Base-by-base conservation (phyloP, 2,329 filamentous ascomycete genomes). In the Trichoderma endophyticum region DNA sequence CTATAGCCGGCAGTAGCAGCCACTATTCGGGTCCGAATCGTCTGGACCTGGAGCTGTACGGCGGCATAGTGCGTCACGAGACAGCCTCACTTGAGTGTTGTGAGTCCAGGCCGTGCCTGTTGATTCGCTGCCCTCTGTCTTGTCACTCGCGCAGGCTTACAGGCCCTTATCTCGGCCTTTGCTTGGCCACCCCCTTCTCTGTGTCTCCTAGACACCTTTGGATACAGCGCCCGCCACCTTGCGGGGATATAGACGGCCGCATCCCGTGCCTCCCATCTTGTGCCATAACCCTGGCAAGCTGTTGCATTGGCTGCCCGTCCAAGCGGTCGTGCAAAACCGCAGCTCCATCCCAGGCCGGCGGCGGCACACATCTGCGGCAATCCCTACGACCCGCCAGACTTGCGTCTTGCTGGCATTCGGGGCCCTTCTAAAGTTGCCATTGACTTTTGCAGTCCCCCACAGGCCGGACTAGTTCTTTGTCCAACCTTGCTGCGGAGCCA, bases 41-140 rank as follows among this genome's bases (percentile, higher is more conserved):
- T 59, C 60, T 28, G 51, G n/a, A 57, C 24, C 60, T 65, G 54
- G 64, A 71, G n/a, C 69, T 32, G 32, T 34, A 64, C 60, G 48
- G 48, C 67, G 43, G 12, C 36, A 59, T 36, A 70, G 57, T 59
- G 67, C 60, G 60, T 59, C 69, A 71, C 69, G 60, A 64, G 60
- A 65, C 69, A 43, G 60, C 69, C 34, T 71, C 60, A 65, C 69
- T 71, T 48, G 26, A 64, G 60, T 64, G 69, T 65, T 28, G 64
- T 56, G 36, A 61, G 26, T 14, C 34, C 30, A 24, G 66, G 26
- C 56, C 66, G 24, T 60, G 59, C 60, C 39, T 51, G 34, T 36
- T 65, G 69, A 43, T 65, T 65, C 60, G 69, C 69, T 51, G 36
- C 24, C 43, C 18, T 4, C 32, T 24, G 69, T 34, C 48, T 54